Conservation (phyloP, 805 yeast genomes). For the Kodamaea kaohsiungensis region DNA sequence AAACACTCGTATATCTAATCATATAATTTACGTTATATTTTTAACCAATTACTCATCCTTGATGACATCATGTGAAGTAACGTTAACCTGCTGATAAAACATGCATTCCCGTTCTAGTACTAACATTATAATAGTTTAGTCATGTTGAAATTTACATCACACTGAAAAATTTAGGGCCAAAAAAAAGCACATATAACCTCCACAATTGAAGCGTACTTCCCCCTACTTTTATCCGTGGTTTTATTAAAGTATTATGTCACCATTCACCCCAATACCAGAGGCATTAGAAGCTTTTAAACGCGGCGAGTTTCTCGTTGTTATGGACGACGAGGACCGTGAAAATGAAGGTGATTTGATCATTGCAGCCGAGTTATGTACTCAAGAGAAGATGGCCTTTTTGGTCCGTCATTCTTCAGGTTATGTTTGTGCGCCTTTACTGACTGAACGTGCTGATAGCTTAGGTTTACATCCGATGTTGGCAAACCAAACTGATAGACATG, state of each 20-base stretch:
- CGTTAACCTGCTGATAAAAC: background rate
- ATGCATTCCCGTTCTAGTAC: background rate
- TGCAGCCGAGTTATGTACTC: constrained; percentile 81
- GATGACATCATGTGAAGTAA: background rate
- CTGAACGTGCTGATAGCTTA: constrained; percentile 74
- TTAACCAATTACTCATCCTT: background rate
- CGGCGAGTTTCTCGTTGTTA: constrained; percentile 88
- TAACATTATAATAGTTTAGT: background rate
- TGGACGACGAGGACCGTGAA: constrained; percentile 95
- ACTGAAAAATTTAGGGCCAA: background rate
- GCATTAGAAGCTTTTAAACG: constrained; percentile 34
- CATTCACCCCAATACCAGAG: constrained; percentile 13
- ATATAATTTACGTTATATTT: background rate
- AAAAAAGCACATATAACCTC: constrained; percentile 2
- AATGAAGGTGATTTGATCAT: constrained; percentile 96
- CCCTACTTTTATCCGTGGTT: background rate
- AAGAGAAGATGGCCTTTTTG: constrained; percentile 89
- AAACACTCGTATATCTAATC: background rate
- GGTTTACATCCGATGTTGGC: constrained; percentile 78
- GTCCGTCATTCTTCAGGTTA: constrained; percentile 88
- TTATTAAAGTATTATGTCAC: background rate
- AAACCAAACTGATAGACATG: constrained; percentile 73
- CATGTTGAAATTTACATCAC: background rate
- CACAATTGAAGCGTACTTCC: background rate
- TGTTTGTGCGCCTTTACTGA: constrained; percentile 87